Evolutionary conservation across 306 rosid genomes (phyloP), one percentile per base, ranked within the genome.

Genomic region (Vachellia pachyceras): DNA sequence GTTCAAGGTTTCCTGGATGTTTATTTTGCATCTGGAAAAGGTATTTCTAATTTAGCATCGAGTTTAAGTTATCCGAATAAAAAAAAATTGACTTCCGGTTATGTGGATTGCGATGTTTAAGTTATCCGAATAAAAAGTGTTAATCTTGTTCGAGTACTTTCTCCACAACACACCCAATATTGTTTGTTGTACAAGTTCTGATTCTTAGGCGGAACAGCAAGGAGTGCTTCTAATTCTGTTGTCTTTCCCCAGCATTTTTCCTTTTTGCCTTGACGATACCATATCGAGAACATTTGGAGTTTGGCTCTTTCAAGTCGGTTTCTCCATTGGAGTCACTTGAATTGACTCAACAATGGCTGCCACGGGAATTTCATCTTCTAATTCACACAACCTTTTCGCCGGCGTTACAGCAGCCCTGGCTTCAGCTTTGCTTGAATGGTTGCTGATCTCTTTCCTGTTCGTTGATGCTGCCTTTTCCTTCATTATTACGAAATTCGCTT

Each of bases 381-480:
- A 46, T 23, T 78, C 77, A 54, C 87, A 39, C 23, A 83, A 39
- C 44, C 76, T 72, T 36, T 74, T 71, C 42, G 65, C 52, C 44
- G 75, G 83, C 66, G 58, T 87, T 23, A 12, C 84, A 39, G 54
- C 80, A 9, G 82, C 86, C 36, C 82, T 95, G 87, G 82, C 85
- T 29, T 89, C 90, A 18, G 98, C 99, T 84, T 44, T 90, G 71
- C 89, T 85, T 7, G 98, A 95, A 86, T 95, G 99, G 97, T 55
- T 93, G n/a, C 86, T 95, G 64, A 93, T 95, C 54, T 54, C 77
- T 72, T 85, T 93, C 72, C 86, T 95, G 77, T 85, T 95, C 74
- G 23, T 84, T 20, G 90, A 82, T 67, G 95, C 98, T 73, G 35
- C 80, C 22, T 88, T 92, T 75, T 90, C 98, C 35, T 95, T 82